Evolutionary conservation across 345 rosid genomes (phyloP).

Genomic region (Psidium guajava): DNA sequence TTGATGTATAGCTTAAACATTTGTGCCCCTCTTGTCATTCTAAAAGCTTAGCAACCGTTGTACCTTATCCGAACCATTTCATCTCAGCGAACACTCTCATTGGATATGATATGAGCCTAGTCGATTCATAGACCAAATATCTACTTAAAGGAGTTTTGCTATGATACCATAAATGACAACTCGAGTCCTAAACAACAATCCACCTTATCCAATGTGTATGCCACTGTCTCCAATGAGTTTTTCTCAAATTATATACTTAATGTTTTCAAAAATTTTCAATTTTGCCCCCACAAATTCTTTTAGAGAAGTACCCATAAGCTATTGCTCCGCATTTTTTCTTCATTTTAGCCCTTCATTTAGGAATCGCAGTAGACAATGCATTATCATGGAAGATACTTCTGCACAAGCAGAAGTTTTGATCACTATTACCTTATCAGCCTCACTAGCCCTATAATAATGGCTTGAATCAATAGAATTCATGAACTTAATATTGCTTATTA

Average conservation of each 20-base stretch:
- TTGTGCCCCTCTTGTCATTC: no score
- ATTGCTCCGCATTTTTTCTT: neutral
- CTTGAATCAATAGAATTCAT: neutral
- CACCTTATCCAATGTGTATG: no score
- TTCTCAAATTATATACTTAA: neutral
- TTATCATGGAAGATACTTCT: neutral
- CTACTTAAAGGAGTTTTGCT: no score
- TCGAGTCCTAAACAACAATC: no score
- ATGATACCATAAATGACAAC: no score
- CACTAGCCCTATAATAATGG: neutral
- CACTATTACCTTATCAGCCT: neutral
- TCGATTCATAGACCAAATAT: no score
- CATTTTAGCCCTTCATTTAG: neutral
- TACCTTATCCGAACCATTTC: no score
- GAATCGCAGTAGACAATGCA: neutral
- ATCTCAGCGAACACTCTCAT: no score
- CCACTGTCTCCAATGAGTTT: neutral
- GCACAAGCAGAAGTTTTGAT: neutral
- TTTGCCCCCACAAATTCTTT: neutral
- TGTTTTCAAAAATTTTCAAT: neutral
- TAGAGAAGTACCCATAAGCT: neutral
- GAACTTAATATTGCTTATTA: neutral
- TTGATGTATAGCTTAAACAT: no score
- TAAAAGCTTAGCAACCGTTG: no score
- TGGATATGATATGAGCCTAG: no score